Conservation (phyloP, 2,329 filamentous ascomycete genomes). For the Calonectria pseudoturangicola region DNA sequence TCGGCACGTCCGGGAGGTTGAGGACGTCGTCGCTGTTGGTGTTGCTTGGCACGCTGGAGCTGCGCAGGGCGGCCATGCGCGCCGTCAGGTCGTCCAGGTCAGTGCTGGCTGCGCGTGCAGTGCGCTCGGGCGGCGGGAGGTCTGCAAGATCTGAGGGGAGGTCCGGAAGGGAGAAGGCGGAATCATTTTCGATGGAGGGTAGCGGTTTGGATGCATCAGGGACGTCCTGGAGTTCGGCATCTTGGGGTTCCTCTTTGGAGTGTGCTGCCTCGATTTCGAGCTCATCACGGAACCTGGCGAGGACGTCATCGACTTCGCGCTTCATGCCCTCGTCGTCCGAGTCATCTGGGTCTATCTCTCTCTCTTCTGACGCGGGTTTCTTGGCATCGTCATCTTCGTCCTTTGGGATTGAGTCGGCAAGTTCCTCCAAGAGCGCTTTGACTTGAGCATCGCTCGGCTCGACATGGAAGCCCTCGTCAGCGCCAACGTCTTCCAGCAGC, state of each 20-base stretch:
- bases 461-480: slow-evolving; percentile 55
- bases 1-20: slow-evolving; percentile 70
- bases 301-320: slow-evolving; percentile 65
- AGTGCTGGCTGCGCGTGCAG: slow-evolving; percentile 50
- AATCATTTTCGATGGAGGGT: slow-evolving; percentile 43
- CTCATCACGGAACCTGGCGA: slow-evolving; percentile 69
- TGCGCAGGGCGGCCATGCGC: slow-evolving; percentile 71
- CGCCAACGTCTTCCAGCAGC: slow-evolving; percentile 66
- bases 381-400: slow-evolving; percentile 39
- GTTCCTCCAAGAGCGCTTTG: slow-evolving; percentile 61
- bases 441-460: slow-evolving; percentile 58
- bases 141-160: slow-evolving; percentile 67
- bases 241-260: slow-evolving; percentile 38
- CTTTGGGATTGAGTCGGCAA: slow-evolving; percentile 59
- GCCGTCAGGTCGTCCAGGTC: slow-evolving; percentile 67
- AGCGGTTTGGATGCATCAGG: slow-evolving; percentile 35
- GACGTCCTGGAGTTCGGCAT: slow-evolving; percentile 47
- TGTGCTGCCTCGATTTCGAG: slow-evolving; percentile 59
- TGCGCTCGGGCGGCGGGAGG: slow-evolving; percentile 53
- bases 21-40: slow-evolving; percentile 59
- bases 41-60: slow-evolving; percentile 55
- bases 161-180: slow-evolving; percentile 66
- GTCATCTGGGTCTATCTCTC: slow-evolving; percentile 60
- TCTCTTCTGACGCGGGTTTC: slow-evolving; percentile 15
- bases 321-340: slow-evolving; percentile 72